Percentiles rank a stretch among this genome's conserved stretches.
These are phyloP conservation scores for Mucor indicus DNA, from an alignment of 371 early-diverging fungal species.

Conservation along the genomic window DNA sequence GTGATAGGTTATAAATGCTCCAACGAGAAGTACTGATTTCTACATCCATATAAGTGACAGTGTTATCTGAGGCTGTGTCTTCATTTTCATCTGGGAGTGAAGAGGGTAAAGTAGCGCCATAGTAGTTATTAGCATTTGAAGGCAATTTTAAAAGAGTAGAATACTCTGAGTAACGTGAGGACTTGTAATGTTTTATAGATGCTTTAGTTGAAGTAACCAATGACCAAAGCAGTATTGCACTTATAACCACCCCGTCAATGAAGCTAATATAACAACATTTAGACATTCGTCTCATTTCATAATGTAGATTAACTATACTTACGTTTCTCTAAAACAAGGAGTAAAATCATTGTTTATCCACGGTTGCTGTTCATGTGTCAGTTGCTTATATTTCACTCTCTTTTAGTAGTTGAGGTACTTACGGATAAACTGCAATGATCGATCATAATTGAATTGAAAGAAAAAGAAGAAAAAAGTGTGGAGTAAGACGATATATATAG, in stretches of 20 bases:
- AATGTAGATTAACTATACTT: background rate
- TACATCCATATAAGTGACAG: background rate
- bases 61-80: background rate
- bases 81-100: background rate
- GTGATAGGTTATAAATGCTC: constrained; percentile 8
- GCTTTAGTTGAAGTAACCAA: no score
- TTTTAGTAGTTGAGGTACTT: background rate
- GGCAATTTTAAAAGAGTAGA: background rate
- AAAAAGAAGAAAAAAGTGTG: no score
- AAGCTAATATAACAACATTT: background rate
- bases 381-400: background rate
- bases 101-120: background rate
- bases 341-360: constrained; percentile 6
- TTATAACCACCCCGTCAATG: background rate
- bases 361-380: constrained; percentile 1
- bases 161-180: no score
- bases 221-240: no score
- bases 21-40: constrained; percentile 2
- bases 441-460: no score
- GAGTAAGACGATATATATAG: no score
- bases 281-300: background rate
- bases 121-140: no score
- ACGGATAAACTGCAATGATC: constrained; percentile 7
- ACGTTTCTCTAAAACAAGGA: constrained; percentile 20
- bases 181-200: no score